phyloP scores from a whole-genome alignment of 768 basidiomycete species.

The Tricholoma sp. region DNA sequence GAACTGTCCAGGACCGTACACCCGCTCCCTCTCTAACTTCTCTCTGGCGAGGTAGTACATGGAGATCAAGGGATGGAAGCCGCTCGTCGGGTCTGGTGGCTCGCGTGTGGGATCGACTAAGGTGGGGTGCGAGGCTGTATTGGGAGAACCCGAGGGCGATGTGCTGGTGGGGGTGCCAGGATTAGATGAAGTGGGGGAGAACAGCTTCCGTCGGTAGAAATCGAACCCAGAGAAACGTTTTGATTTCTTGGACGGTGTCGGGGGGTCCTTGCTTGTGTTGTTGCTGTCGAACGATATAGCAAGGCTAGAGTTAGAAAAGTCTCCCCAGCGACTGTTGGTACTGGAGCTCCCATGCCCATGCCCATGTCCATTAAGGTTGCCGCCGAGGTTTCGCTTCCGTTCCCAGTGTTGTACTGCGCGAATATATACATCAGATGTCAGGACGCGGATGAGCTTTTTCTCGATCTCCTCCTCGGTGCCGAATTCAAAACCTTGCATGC shows the following conservation, averaged over 20 bases:
- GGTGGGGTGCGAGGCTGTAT: slow-evolving; percentile 43
- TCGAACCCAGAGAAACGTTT: slow-evolving; percentile 96
- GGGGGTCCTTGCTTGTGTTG: slow-evolving; percentile 33
- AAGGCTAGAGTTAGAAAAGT: slow-evolving; percentile 64
- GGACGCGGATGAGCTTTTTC: slow-evolving; percentile 60
- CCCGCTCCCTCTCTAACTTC: slow-evolving; percentile 90
- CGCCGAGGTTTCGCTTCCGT: slow-evolving; percentile 43
- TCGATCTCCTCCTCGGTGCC: slow-evolving; percentile 87
- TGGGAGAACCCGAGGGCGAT: slow-evolving; percentile 58
- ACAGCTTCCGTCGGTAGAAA: slow-evolving; percentile 88
- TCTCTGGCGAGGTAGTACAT: slow-evolving; percentile 97
- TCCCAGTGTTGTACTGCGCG: slow-evolving; percentile 79
- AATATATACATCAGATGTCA: slow-evolving; percentile 74
- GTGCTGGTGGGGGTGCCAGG: slow-evolving; percentile 37
- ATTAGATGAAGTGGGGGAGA: slow-evolving; percentile 54
- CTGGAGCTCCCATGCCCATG: slow-evolving; percentile 33
- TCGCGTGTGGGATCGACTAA: slow-evolving; percentile 45
- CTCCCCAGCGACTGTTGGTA: slow-evolving; percentile 40
- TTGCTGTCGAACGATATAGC: slow-evolving; percentile 59
- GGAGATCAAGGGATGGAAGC: slow-evolving; percentile 91
- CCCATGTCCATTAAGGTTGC: slow-evolving; percentile 28
- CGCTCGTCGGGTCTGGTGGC: slow-evolving; percentile 77
- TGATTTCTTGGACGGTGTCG: slow-evolving; percentile 53
- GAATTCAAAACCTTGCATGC: slow-evolving; percentile 97
- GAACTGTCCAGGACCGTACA: slow-evolving; percentile 93